Evolutionary conservation across 345 rosid species (phyloP).

Genomic region (Balakata baccata): DNA sequence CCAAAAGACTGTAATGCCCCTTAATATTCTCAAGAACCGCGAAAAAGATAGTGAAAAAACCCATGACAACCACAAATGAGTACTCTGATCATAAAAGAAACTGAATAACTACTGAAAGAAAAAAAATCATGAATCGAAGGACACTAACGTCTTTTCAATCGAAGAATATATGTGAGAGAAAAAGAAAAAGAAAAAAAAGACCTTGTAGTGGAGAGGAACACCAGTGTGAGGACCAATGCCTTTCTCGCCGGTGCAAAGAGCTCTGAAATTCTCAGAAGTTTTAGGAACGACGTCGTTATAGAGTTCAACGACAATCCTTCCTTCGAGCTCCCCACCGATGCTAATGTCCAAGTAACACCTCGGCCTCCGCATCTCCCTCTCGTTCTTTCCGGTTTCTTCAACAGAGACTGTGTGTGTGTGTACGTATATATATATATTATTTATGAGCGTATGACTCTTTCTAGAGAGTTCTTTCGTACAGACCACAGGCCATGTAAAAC

Average conservation of each 20-base stretch:
- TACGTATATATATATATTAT: not conserved
- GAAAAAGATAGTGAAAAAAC: too few species aligned
- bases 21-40: not conserved
- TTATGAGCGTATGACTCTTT: not conserved
- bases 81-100: not conserved
- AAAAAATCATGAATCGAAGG: not conserved
- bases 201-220: constrained; percentile 89
- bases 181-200: constrained; percentile 12
- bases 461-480: constrained; percentile 5
- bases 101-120: not conserved
- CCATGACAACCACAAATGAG: not conserved
- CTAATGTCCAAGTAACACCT: constrained; percentile 80
- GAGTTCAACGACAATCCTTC: constrained; percentile 83
- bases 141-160: constrained; percentile 8
- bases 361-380: constrained; percentile 49
- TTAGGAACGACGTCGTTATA: constrained; percentile 76
- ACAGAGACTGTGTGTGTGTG: too few species aligned
- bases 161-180: not conserved
- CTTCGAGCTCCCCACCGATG: constrained; percentile 90
- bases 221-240: constrained; percentile 78
- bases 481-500: not conserved
- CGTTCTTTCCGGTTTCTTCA: constrained; percentile 2
- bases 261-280: constrained; percentile 90
- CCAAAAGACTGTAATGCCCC: constrained; percentile 17
- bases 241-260: constrained; percentile 90